A percentile compares a stretch with the other conserved stretches of the same genome.
phyloP scores from a whole-genome alignment of 306 rosid species.

The Lathyrus oleraceus region DNA sequence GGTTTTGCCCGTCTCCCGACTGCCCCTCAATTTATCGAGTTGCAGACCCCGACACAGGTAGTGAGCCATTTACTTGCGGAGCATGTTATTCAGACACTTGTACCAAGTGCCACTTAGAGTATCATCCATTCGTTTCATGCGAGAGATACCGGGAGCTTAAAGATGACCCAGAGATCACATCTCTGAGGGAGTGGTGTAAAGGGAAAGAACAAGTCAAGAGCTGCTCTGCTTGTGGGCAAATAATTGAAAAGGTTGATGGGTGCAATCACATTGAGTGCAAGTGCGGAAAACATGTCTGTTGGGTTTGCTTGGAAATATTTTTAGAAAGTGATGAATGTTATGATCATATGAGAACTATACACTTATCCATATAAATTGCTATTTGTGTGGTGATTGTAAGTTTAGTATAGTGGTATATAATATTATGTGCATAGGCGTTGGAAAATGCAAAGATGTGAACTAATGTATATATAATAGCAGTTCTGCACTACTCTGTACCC shows the following conservation, averaged over 20 bases:
- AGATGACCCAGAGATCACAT: conserved; percentile 77
- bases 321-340: conserved; percentile 69
- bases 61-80: conserved; percentile 75
- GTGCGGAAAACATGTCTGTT: conserved; percentile 91
- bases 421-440: neutral
- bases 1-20: conserved; percentile 95
- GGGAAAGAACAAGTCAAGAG: conserved; percentile 78
- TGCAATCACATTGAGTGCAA: conserved; percentile 88
- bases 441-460: conserved; percentile 30
- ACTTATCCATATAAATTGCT: conserved; percentile 51
- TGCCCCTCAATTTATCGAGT: conserved; percentile 80
- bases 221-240: conserved; percentile 64
- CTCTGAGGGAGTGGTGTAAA: conserved; percentile 75
- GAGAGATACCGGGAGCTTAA: conserved; percentile 70
- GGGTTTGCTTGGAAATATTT: conserved; percentile 76
- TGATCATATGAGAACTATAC: conserved; percentile 66
- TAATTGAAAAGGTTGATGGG: conserved; percentile 84
- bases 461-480: conserved; percentile 22
- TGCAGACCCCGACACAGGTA: conserved; percentile 46
- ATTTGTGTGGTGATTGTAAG: neutral
- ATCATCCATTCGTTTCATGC: conserved; percentile 77
- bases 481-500: neutral
- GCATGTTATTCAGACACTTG: conserved; percentile 90
- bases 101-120: conserved; percentile 81
- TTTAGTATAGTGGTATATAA: conserved; percentile 4